Evolutionary conservation across 805 yeast species (phyloP).

Genomic region (Scheffersomyces ergatensis): DNA sequence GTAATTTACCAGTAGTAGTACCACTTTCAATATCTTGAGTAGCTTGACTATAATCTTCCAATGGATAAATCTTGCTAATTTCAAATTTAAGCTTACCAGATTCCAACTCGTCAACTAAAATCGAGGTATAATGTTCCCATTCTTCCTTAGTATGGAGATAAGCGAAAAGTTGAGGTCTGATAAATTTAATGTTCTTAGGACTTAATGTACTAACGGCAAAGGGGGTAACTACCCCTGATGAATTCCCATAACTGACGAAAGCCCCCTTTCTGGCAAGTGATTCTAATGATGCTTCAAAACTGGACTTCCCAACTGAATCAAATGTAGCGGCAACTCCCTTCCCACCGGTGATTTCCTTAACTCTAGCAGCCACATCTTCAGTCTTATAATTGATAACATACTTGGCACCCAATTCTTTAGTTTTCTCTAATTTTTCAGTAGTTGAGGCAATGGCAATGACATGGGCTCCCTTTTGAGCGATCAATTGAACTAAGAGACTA

Average conservation of each 20-base stretch:
- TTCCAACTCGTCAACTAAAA: slow-evolving; percentile 38
- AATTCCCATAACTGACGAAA: slow-evolving; percentile 76
- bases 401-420: slow-evolving; percentile 76
- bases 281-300: slow-evolving; percentile 63
- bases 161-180: slow-evolving; percentile 62
- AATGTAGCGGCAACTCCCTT: slow-evolving; percentile 67
- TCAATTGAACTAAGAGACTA: slow-evolving; percentile 61
- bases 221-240: slow-evolving; percentile 82
- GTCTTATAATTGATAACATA: slow-evolving; percentile 53
- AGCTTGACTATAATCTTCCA: slow-evolving; percentile 62
- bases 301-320: slow-evolving; percentile 78
- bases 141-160: slow-evolving; percentile 58
- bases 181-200: slow-evolving; percentile 59
- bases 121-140: slow-evolving; percentile 39
- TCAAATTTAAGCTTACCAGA: slow-evolving; percentile 50
- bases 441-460: slow-evolving; percentile 85
- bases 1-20: slow-evolving; percentile 71
- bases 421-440: slow-evolving; percentile 65
- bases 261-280: slow-evolving; percentile 70
- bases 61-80: slow-evolving; percentile 53
- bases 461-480: slow-evolving; percentile 63
- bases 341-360: slow-evolving; percentile 59
- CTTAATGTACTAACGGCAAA: slow-evolving; percentile 48
- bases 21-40: slow-evolving; percentile 63
- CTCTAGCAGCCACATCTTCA: slow-evolving; percentile 56